These are phyloP conservation scores for Fragaria ananassa DNA, from an alignment of 306 rosid genomes.

Conservation along the genomic window DNA sequence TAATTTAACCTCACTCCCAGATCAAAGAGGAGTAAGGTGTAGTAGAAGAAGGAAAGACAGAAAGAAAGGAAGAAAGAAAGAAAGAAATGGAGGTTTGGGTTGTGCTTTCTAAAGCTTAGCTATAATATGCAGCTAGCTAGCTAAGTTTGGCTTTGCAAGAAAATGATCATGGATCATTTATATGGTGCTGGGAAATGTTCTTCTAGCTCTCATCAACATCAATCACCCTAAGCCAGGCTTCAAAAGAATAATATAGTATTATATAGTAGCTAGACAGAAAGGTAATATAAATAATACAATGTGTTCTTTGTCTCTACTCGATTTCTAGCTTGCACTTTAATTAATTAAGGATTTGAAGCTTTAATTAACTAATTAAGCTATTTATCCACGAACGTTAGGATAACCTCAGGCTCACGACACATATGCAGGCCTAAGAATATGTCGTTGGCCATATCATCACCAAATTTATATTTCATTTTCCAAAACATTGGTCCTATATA, in stretches of 20 bases:
- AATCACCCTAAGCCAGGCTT: slow-evolving; percentile 37
- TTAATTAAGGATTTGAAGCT: not conserved
- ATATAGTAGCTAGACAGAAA: slow-evolving; percentile 38
- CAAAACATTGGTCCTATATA: not conserved
- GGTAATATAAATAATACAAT: slow-evolving; percentile 46
- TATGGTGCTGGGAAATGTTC: slow-evolving; percentile 50
- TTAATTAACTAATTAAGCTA: not conserved
- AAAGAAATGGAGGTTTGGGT: slow-evolving; percentile 10
- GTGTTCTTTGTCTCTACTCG: slow-evolving; percentile 35
- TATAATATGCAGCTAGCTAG: not conserved
- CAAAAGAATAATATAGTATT: slow-evolving; percentile 25
- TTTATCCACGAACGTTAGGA: slow-evolving; percentile 33
- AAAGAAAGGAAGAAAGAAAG: not conserved
- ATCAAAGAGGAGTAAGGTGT: not conserved
- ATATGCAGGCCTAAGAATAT: slow-evolving; percentile 28
- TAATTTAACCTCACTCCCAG: not conserved
- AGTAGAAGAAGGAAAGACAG: not conserved
- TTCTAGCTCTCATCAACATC: slow-evolving; percentile 37
- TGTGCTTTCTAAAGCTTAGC: not conserved
- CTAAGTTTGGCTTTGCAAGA: not conserved
- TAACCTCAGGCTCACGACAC: slow-evolving; percentile 55
- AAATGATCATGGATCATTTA: slow-evolving; percentile 29
- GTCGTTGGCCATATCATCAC: slow-evolving; percentile 27
- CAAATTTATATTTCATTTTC: not conserved
- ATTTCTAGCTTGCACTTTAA: not conserved